A percentile compares a stretch with the other conserved stretches of the same genome.
phyloP scores from a whole-genome alignment of 768 basidiomycete species.

The Mycena galericulata region DNA sequence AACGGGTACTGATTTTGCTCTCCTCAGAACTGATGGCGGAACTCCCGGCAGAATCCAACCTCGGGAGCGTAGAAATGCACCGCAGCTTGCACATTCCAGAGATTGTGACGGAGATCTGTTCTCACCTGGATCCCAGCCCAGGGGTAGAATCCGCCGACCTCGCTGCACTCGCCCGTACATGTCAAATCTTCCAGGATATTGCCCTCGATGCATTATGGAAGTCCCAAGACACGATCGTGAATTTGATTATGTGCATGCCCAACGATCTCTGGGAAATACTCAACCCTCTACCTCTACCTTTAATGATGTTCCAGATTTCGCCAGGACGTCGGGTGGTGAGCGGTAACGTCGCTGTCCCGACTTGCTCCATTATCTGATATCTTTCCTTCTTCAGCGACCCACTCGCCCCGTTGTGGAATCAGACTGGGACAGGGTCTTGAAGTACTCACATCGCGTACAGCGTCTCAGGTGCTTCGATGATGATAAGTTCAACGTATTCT shows the following conservation, averaged over 20 bases:
- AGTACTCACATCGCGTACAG: neutral
- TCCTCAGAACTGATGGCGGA: too few relatives aligned
- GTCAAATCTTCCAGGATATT: neutral
- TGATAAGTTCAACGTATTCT: too few relatives aligned
- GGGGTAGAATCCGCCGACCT: neutral
- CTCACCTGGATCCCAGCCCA: neutral
- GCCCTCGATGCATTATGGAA: neutral
- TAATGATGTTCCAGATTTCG: too few relatives aligned
- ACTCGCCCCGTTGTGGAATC: neutral
- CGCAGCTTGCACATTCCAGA: slow-evolving; percentile 1
- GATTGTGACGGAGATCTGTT: neutral
- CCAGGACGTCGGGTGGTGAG: neutral
- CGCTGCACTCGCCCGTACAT: neutral
- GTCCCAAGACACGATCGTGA: neutral
- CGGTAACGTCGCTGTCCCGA: too few relatives aligned
- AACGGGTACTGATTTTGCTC: too few relatives aligned
- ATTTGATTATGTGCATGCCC: neutral
- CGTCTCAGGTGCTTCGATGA: neutral
- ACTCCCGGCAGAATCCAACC: too few relatives aligned
- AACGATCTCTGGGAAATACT: neutral
- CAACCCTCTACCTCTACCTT: neutral
- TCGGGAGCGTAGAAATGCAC: neutral
- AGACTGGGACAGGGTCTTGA: neutral
- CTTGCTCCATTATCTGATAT: neutral
- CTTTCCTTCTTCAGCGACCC: neutral